These are phyloP conservation scores for Phaffia rhodozyma DNA, from an alignment of 1,284 basidiomycete species.

Conservation along the genomic window DNA sequence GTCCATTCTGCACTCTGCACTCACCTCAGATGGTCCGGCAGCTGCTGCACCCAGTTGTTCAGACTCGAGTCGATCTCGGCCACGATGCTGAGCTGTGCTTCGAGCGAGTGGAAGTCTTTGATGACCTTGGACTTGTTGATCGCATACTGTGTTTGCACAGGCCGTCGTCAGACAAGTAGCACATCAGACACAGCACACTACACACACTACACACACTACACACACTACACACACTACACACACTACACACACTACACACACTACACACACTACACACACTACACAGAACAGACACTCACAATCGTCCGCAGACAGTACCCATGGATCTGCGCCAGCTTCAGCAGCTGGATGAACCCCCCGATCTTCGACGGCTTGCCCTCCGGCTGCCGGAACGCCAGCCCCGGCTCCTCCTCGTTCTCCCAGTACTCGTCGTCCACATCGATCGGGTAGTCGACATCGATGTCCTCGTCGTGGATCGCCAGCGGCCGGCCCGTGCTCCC, in stretches of 20 bases:
- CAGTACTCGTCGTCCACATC: slow-evolving; percentile 81
- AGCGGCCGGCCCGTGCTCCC: slow-evolving; percentile 64
- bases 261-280: too few relatives aligned
- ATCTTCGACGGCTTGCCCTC: slow-evolving; percentile 48
- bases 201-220: too few relatives aligned
- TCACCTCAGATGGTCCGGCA: not conserved
- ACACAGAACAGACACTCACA: slow-evolving; percentile 42
- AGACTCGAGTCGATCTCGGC: not conserved
- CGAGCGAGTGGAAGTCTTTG: not conserved
- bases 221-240: too few relatives aligned
- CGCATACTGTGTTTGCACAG: not conserved
- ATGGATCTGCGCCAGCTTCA: slow-evolving; percentile 58
- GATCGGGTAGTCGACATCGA: slow-evolving; percentile 62
- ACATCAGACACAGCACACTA: too few relatives aligned
- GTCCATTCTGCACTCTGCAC: not conserved
- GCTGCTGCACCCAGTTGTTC: not conserved
- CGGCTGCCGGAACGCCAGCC: slow-evolving; percentile 48
- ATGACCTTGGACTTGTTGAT: not conserved
- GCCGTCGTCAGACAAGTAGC: not conserved
- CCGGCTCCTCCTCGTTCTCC: slow-evolving; percentile 39
- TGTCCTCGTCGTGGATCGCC: slow-evolving; percentile 73
- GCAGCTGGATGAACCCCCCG: slow-evolving; percentile 51
- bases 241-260: too few relatives aligned
- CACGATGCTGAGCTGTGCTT: not conserved
- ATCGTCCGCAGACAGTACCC: slow-evolving; percentile 58